phyloP scores from a whole-genome alignment of 116 monocot genomes.

The Dioscorea cayenensis region DNA sequence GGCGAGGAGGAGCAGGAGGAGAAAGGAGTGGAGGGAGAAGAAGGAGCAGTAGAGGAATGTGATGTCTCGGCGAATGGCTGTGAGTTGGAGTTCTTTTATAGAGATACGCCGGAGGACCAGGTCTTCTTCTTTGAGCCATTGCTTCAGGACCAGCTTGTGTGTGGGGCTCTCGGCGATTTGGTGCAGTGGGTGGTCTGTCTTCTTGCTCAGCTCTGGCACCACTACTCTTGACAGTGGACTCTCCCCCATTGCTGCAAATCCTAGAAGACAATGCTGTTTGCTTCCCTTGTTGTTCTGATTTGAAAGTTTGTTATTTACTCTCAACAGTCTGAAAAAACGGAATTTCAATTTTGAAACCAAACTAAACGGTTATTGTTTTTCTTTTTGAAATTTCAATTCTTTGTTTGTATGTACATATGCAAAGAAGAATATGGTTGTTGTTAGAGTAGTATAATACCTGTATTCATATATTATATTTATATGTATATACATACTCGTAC shows the following conservation, averaged over 20 bases:
- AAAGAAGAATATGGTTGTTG: not conserved
- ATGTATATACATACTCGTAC: too few species aligned
- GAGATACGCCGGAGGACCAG: constrained; percentile 58
- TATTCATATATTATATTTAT: too few species aligned
- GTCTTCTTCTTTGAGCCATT: constrained; percentile 87
- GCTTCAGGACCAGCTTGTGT: constrained; percentile 94
- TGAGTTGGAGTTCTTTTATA: constrained; percentile 52
- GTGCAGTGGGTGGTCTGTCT: constrained; percentile 55
- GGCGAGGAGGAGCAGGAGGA: constrained; percentile 55
- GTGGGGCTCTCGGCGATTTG: constrained; percentile 85
- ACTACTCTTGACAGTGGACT: not conserved
- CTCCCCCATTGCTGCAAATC: too few species aligned
- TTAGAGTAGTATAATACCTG: too few species aligned
- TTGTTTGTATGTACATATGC: too few species aligned
- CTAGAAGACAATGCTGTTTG: too few species aligned
- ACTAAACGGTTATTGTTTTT: too few species aligned
- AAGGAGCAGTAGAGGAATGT: constrained; percentile 64
- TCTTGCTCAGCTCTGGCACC: not conserved
- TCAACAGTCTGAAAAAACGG: too few species aligned
- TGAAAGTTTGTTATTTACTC: too few species aligned
- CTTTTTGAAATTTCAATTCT: too few species aligned
- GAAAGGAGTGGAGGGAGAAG: constrained; percentile 74
- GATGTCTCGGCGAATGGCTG: constrained; percentile 52
- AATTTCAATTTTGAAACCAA: too few species aligned
- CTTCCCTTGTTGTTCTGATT: too few species aligned